A percentile compares a stretch with the other conserved stretches of the same genome.
These are phyloP conservation scores for Stachybotrys echinatus DNA, from an alignment of 2,329 filamentous ascomycete genomes.

Conservation along the genomic window DNA sequence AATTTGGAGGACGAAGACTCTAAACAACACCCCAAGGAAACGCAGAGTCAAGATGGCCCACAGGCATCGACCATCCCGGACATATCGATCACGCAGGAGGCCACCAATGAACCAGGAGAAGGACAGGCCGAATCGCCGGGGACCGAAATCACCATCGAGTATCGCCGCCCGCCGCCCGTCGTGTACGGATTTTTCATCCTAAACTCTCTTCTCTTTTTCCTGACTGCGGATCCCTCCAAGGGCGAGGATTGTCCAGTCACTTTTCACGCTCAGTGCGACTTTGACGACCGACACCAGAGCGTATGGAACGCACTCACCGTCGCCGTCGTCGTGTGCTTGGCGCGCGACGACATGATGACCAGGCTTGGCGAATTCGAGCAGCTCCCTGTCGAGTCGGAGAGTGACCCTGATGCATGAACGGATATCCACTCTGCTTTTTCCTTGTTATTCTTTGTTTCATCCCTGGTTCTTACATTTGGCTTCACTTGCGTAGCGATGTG, in stretches of 20 bases:
- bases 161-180: slow-evolving; percentile 29
- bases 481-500: neutral
- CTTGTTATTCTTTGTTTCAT: neutral
- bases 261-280: slow-evolving; percentile 36
- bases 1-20: too few species aligned
- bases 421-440: neutral
- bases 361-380: slow-evolving; percentile 29
- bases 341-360: slow-evolving; percentile 31
- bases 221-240: slow-evolving; percentile 33
- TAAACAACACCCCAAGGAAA: too few species aligned
- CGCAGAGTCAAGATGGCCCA: too few species aligned
- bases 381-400: slow-evolving; percentile 20
- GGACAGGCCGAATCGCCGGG: too few species aligned
- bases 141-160: slow-evolving; percentile 9
- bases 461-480: neutral
- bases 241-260: slow-evolving; percentile 30
- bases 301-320: slow-evolving; percentile 40
- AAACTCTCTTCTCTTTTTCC: slow-evolving; percentile 30
- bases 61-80: too few species aligned
- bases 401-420: slow-evolving; percentile 32
- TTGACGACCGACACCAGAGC: slow-evolving; percentile 31
- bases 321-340: slow-evolving; percentile 32
- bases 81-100: too few species aligned
- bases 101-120: too few species aligned
- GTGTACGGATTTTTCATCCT: slow-evolving; percentile 39